These are phyloP conservation scores for Aspergillus ochraceoroseus DNA, from an alignment of 2,329 filamentous ascomycete genomes.

Conservation along the genomic window DNA sequence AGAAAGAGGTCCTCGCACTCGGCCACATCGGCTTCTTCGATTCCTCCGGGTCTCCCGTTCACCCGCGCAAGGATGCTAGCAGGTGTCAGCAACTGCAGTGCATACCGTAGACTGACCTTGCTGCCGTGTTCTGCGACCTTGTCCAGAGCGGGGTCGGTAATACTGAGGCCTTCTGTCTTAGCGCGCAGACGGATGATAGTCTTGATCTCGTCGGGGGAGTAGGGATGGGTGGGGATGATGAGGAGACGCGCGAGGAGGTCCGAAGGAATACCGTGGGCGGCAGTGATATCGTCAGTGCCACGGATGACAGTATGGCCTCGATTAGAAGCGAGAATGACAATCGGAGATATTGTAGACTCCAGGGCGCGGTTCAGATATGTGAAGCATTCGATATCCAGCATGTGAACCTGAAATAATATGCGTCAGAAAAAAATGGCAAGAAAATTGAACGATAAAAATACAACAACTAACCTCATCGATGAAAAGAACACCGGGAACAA, in stretches of 20 bases:
- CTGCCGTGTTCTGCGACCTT: slow-evolving; percentile 83
- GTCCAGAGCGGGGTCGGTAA: slow-evolving; percentile 77
- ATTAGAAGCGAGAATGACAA: slow-evolving; percentile 96
- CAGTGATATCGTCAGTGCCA: slow-evolving; percentile 71
- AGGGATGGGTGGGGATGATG: slow-evolving; percentile 91
- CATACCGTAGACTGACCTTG: slow-evolving; percentile 85
- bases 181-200: slow-evolving; percentile 82
- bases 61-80: slow-evolving; percentile 87
- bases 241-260: slow-evolving; percentile 91
- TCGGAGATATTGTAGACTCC: slow-evolving; percentile 88
- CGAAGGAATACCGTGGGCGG: slow-evolving; percentile 87
- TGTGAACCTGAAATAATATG: slow-evolving; percentile 68
- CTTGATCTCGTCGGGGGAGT: slow-evolving; percentile 83
- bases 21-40: slow-evolving; percentile 69
- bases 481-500: slow-evolving; percentile 96
- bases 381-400: slow-evolving; percentile 99
- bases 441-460: slow-evolving; percentile 21
- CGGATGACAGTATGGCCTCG: slow-evolving; percentile 89
- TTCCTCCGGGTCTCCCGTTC: slow-evolving; percentile 65
- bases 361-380: slow-evolving; percentile 98
- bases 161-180: slow-evolving; percentile 71
- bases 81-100: slow-evolving; percentile 83
- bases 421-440: slow-evolving; percentile 13
- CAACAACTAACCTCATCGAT: slow-evolving; percentile 88
- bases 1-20: slow-evolving; percentile 83